Base-by-base conservation (phyloP, 2,329 filamentous ascomycete species). In the Talaromyces atroroseus region DNA sequence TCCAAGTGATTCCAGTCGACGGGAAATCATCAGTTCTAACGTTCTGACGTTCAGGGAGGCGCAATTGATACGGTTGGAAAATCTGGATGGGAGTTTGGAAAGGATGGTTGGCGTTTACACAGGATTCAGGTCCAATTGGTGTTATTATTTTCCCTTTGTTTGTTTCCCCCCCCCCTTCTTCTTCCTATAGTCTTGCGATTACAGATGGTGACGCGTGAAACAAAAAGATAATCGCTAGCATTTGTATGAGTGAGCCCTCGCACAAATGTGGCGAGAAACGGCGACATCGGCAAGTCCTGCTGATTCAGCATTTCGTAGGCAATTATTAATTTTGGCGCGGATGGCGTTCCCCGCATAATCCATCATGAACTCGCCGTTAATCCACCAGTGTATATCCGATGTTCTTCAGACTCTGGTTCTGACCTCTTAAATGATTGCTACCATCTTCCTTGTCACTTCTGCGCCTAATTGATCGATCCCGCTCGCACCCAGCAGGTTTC, bases 1-100 rank as follows among this genome's bases (percentile, higher is more conserved):
- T 75, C 74, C 46, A 78, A 76, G 63, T 76, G 53, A 44, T 45
- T 14, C 12, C 40, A 21, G 1, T 44, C 18, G 40, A 11, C 11
- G 18, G 26, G 11, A 10, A 40, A 44, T 20, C 20, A 26, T 54
- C 36, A 29, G 24, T 49, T 54, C 38, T 42, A 45, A 29, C 24
- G 48, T 49, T 49, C 10, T 18, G 23, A 44, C 44, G 20, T 11
- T 44, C 20, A 18, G 40, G 38, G 40, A 44, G 52, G 52, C 45
- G 52, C 52, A 54, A 47, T 26, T 34, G 14, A 18, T 48, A 29
- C 18, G 46, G 46, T 48, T 48, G 23, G 23, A 21, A n/a, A 34
- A 44, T 54, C 23, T 16, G 45, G 45, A 18, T 48, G 18, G 52
- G 46, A 54, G 52, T 54, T 54, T 34, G 12, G 14, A 36, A 36